Evolutionary conservation across 345 rosid genomes (phyloP), one percentile per base, ranked within the genome.

Genomic region (Rhodamnia argentea): DNA sequence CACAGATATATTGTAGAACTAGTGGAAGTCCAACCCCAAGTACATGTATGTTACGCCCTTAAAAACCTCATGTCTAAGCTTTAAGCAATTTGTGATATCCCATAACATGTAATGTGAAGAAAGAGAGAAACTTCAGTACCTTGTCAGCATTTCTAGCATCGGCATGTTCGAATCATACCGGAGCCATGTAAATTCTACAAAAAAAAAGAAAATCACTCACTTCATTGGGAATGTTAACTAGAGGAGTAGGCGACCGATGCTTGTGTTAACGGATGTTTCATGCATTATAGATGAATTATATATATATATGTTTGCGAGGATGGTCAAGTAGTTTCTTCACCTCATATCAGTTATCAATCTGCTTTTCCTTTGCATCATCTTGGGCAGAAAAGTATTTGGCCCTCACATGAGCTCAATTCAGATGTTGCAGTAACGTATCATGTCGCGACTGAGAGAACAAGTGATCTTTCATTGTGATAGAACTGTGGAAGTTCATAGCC

Each of bases 11-110:
- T 8, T 32, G 18, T 64, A 16, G 76, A 64, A 64, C 13, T 64
- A 64, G 44, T 64, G 6, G 16, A 64, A 16, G 44, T 16, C 76
- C 23, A 16, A 32, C 9, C 6, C 6, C 44, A 64, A 64, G 5
- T 0, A 16, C 3, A 2, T 32, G 24, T 32, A 8, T 64, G 12
- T 64, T 7, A 8, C 0, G 0, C 0, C 44, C 42, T 16, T 32
- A 29, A 64, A 64, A 4, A 32, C 44, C 44, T 32, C 5, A 1
- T 64, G 76, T 64, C 32, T 64, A 32, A 64, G 76, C 44, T 29
- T 29, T 5, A 64, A 4, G 44, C 23, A 64, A 64, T 64, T 64
- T 1, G 3, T 16, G 76, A 64, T 29, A 64, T 15, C 44, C 76
- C 44, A 2, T 29, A 0, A 29, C 76, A 64, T 8, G 44, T 8